Evolutionary conservation across 2,329 filamentous ascomycete species (phyloP), one percentile per base, ranked within the genome.

Genomic region (Geoglossum cookeanum): DNA sequence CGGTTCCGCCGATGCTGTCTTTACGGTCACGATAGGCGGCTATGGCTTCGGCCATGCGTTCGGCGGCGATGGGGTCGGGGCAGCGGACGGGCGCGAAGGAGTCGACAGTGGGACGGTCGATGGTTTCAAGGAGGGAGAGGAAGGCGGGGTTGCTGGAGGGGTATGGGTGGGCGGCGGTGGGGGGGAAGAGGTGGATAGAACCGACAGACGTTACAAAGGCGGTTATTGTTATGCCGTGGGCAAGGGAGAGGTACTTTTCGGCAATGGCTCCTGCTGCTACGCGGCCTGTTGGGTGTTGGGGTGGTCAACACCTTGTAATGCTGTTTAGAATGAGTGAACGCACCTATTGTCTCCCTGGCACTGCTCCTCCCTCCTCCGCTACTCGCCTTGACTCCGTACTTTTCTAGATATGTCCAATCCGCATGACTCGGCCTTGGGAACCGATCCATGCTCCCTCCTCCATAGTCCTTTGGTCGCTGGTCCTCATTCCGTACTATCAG

Each of bases 331-430:
- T 17, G n/a, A 13, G 22, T 17, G 33, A 60, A 65, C 65, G 57
- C 67, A 79, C 85, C 88, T 67, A 97, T 95, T 9, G 91, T 97
- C 77, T 97, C 91, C 62, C 91, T 78, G n/a, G 92, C 92, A 68
- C 84, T 90, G 68, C 85, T 90, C 61, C 92, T 79, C 57, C 92
- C 91, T 64, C 92, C 91, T 59, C 92, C 91, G 60, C 83, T 89
- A 68, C 81, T 87, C 42, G 92, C 89, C 75, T 94, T 94, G 64
- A 94, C 83, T 58, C 91, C 91, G 70, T 98, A 98, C 74, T 97
- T 97, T 70, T 95, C 87, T 60, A 95, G 77, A 73, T 97, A 97
- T 60, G 92, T 97, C 80, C 85, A 96, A 72, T 97, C 91, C 59
- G 92, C 91, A 72, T 97, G 92, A 68, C 83, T 88, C 39, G 91